Conservation (phyloP, 2,329 filamentous ascomycete species). For the Orbilia blumenaviensis region DNA sequence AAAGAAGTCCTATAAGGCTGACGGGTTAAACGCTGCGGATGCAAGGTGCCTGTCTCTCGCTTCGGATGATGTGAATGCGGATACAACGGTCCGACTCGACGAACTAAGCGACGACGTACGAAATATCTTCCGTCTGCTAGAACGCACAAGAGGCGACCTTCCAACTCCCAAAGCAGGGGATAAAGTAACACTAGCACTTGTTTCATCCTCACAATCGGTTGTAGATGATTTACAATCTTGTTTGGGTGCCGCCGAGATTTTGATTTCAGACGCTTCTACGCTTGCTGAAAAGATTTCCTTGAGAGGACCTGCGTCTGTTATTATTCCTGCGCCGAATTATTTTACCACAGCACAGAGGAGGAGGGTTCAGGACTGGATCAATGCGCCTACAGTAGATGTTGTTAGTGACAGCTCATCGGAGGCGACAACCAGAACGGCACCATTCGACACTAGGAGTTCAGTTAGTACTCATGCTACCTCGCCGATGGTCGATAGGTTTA, state of each 20-base stretch:
- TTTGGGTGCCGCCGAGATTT: slow-evolving; percentile 32
- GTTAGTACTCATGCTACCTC: slow-evolving; percentile 16
- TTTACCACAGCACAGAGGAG: slow-evolving; percentile 27
- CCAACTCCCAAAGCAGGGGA: slow-evolving; percentile 34
- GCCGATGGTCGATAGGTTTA: slow-evolving; percentile 17
- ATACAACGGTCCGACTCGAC: slow-evolving; percentile 48
- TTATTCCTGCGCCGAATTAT: slow-evolving; percentile 11
- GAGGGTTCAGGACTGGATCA: slow-evolving; percentile 47
- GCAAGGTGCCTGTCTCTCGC: slow-evolving; percentile 48
- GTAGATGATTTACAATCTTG: slow-evolving; percentile 41
- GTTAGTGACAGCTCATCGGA: slow-evolving; percentile 32
- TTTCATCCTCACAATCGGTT: slow-evolving; percentile 40
- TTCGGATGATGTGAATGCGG: slow-evolving; percentile 48
- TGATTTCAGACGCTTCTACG: slow-evolving; percentile 50
- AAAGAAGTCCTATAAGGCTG: slow-evolving; percentile 18
- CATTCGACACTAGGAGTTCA: slow-evolving; percentile 8
- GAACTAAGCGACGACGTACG: slow-evolving; percentile 51
- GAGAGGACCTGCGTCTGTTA: slow-evolving; percentile 33
- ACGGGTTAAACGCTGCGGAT: neutral
- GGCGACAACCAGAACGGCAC: neutral
- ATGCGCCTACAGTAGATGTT: slow-evolving; percentile 24
- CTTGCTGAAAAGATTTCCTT: slow-evolving; percentile 48
- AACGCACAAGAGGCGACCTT: slow-evolving; percentile 29
- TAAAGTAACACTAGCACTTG: neutral
- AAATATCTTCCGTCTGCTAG: slow-evolving; percentile 42